Base-by-base conservation (phyloP, 768 basidiomycete species). In the Pleurotus ostreatus region DNA sequence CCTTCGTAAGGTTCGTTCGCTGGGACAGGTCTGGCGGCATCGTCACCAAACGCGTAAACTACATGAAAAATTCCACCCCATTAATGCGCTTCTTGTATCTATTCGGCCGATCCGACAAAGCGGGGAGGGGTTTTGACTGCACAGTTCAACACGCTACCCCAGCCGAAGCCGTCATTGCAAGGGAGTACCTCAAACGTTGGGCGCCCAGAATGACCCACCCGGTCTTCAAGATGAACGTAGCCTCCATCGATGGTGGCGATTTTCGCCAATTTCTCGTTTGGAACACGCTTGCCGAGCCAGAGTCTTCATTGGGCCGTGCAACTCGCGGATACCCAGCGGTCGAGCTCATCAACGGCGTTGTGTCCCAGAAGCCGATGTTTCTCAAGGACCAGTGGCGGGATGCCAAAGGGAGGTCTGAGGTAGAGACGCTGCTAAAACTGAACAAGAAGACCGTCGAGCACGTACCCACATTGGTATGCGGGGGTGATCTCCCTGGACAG, bases 21-120 rank as follows among this genome's bases (percentile, higher is more conserved):
- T 75, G 70, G 68, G 74, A 76, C 57, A 66, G 66, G 5, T 51
- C 62, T 13, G 72, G 68, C 12, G 63, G 62, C 2, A 55, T 67
- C 8, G 70, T 73, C 9, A 59, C 66, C 20, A 25, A 46, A 5
- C 7, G 49, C 6, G 63, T 74, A 52, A 48, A 68, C 37, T 70
- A 66, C 62, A 39, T 30, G 11, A 22, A 47, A 3, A 4, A 62
- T 3, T 49, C 63, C 5, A 4, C 41, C 3, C 16, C 47, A 0
- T 57, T 73, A 4, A 40, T 55, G 8, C 40, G 59, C 2, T 74
- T 70, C 60, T 59, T 73, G 25, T 63, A 55, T 49, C 61, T 61
- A 16, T 70, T 63, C 57, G 40, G 18, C n/a, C 5, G 15, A 4
- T 20, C 37, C 18, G 38, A 52, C 38, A 8, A 3, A n/a, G 18